phyloP scores from a whole-genome alignment of 208 protist genomes.

The Trypanosoma grayi region DNA sequence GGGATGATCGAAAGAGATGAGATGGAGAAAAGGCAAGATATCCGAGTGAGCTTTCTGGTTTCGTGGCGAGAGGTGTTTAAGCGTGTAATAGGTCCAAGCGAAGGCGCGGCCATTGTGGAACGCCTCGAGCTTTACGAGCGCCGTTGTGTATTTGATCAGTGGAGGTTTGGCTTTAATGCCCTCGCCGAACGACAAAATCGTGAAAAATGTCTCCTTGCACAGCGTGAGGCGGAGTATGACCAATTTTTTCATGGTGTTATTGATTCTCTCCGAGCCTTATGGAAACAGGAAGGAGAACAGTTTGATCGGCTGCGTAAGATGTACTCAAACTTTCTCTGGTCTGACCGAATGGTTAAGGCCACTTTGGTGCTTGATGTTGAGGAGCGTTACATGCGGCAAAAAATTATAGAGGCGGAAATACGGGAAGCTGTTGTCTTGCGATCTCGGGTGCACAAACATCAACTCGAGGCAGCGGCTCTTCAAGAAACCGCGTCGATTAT shows the following conservation, averaged over 20 bases:
- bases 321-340: conserved; percentile 29
- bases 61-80: conserved; percentile 60
- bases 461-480: not conserved
- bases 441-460: not conserved
- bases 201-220: conserved; percentile 1
- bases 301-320: conserved; percentile 26
- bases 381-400: conserved; percentile 16
- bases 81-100: conserved; percentile 19
- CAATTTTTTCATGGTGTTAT: conserved; percentile 38
- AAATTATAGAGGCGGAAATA: conserved; percentile 28
- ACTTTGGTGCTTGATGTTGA: conserved; percentile 22
- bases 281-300: conserved; percentile 35
- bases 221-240: conserved; percentile 16
- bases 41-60: conserved; percentile 39
- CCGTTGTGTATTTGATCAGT: conserved; percentile 50
- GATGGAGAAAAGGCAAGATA: conserved; percentile 27
- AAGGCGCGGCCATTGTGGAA: conserved; percentile 35
- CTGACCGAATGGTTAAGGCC: conserved; percentile 11
- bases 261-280: conserved; percentile 31
- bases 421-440: not conserved
- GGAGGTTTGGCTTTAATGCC: conserved; percentile 35
- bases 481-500: conserved; percentile 1
- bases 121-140: conserved; percentile 60
- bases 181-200: conserved; percentile 22
- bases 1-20: conserved; percentile 47